A percentile compares a stretch with the other conserved stretches of the same genome.
These are phyloP conservation scores for Athelia sp. DNA, from an alignment of 1,284 basidiomycete species.

Conservation along the genomic window DNA sequence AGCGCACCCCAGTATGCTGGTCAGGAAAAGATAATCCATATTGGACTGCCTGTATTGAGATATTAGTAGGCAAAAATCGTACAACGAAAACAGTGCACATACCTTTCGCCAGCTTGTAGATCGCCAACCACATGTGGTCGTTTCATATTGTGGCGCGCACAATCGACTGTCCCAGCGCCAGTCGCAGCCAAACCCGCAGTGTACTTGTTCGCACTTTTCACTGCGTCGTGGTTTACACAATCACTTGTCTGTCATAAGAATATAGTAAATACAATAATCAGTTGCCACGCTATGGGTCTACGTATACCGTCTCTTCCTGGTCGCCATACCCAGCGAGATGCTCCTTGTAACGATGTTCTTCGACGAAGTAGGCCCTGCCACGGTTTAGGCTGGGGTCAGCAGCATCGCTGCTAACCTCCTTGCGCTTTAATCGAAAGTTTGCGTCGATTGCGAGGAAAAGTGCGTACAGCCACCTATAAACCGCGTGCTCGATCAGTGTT, in stretches of 20 bases:
- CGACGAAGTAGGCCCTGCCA: conserved; percentile 17
- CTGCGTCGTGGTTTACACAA: conserved; percentile 10
- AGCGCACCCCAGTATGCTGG: conserved; percentile 9
- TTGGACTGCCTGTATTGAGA: conserved; percentile 21
- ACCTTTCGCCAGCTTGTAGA: conserved; percentile 16
- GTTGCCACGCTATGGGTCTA: background rate
- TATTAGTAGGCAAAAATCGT: background rate
- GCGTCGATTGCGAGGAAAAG: background rate
- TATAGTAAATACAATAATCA: background rate
- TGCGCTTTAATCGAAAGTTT: background rate
- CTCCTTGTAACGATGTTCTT: conserved; percentile 8
- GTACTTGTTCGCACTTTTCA: conserved; percentile 13
- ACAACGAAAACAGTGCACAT: too few relatives aligned
- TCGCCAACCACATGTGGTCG: conserved; percentile 12
- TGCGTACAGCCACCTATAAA: background rate
- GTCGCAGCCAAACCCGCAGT: conserved; percentile 6
- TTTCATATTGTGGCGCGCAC: conserved; percentile 10
- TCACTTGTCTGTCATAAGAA: conserved; percentile 4
- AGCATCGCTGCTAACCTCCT: conserved; percentile 6
- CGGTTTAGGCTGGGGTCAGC: conserved; percentile 5
- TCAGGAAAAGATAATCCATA: conserved; percentile 26
- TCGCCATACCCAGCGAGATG: conserved; percentile 4
- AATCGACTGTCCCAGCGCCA: conserved; percentile 12
- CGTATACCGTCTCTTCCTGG: conserved; percentile 1
- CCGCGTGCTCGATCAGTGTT: background rate